phyloP scores from a whole-genome alignment of 2,329 filamentous ascomycete species.

The Cladosporium phlei region DNA sequence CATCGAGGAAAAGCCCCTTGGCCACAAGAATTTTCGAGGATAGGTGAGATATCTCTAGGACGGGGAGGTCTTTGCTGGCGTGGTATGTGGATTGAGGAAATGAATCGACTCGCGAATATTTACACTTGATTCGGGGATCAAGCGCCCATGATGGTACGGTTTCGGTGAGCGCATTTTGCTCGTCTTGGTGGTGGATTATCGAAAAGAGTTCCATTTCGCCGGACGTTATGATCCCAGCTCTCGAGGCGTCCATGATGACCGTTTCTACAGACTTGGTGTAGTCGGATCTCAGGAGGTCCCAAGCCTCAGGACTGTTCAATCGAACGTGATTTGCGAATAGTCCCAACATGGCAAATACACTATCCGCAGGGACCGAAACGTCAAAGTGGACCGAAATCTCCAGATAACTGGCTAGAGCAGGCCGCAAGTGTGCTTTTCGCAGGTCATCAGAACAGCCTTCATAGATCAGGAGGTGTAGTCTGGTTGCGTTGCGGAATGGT shows the following conservation, averaged over 20 bases:
- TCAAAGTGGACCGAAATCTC: too few relatives aligned
- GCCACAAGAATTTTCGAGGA: not conserved
- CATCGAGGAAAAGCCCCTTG: not conserved
- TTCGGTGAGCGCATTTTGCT: not conserved
- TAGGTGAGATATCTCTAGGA: not conserved
- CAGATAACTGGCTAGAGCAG: too few relatives aligned
- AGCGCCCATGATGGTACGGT: not conserved
- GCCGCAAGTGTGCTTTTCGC: too few relatives aligned
- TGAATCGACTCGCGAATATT: not conserved
- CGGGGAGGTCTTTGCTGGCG: too few relatives aligned
- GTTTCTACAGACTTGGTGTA: not conserved
- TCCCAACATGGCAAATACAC: not conserved
- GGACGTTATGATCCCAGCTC: not conserved
- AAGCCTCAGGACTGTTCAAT: not conserved
- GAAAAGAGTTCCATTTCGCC: not conserved
- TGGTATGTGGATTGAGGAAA: not conserved
- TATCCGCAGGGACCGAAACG: not conserved
- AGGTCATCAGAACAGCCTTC: too few relatives aligned
- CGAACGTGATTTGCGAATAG: not conserved
- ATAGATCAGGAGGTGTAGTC: too few relatives aligned
- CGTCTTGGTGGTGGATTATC: not conserved
- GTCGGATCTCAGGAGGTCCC: not conserved
- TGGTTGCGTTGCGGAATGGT: too few relatives aligned
- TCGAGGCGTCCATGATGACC: not conserved
- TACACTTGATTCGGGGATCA: not conserved